A percentile compares a stretch with the other conserved stretches of the same genome.
phyloP scores from a whole-genome alignment of 2,329 filamentous ascomycete genomes.

The Colletotrichum sp. region DNA sequence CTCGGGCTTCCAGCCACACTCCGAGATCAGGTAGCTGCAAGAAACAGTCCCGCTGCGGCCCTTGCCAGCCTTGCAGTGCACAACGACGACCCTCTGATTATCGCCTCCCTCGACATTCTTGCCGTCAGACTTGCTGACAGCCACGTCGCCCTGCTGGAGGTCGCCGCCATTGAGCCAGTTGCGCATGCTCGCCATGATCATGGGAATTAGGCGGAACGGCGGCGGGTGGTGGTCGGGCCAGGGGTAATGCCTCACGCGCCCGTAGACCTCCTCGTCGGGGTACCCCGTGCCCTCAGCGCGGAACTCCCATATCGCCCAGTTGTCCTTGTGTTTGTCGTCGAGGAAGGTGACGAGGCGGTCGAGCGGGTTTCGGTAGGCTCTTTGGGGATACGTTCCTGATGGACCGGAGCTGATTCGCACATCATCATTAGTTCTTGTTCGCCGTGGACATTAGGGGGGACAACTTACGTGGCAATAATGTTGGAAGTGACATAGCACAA shows the following conservation, averaged over 20 bases:
- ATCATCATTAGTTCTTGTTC: not conserved
- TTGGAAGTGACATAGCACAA: constrained; percentile 94
- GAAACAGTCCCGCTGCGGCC: constrained; percentile 88
- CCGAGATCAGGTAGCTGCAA: constrained; percentile 88
- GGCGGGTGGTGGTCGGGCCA: constrained; percentile 98
- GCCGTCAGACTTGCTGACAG: constrained; percentile 10
- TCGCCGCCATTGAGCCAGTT: constrained; percentile 75
- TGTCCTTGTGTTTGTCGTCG: constrained; percentile 78
- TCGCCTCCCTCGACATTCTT: constrained; percentile 27
- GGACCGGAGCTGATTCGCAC: constrained; percentile 78
- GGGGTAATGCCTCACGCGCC: constrained; percentile 86
- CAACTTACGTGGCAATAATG: constrained; percentile 65
- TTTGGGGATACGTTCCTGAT: constrained; percentile 85
- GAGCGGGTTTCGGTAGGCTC: constrained; percentile 92
- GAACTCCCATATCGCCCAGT: constrained; percentile 99
- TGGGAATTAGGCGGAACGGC: constrained; percentile 85
- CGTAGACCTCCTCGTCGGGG: constrained; percentile 86
- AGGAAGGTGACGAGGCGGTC: constrained; percentile 87
- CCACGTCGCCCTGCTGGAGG: constrained; percentile 26
- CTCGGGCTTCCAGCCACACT: constrained; percentile 69
- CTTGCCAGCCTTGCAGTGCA: constrained; percentile 98
- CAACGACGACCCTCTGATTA: constrained; percentile 74
- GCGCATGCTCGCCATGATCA: constrained; percentile 91
- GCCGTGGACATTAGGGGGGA: constrained; percentile 36
- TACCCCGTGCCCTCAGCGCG: constrained; percentile 96